Conservation (phyloP, 2,329 filamentous ascomycete genomes). For the Pyrenophora tritici-repentis region DNA sequence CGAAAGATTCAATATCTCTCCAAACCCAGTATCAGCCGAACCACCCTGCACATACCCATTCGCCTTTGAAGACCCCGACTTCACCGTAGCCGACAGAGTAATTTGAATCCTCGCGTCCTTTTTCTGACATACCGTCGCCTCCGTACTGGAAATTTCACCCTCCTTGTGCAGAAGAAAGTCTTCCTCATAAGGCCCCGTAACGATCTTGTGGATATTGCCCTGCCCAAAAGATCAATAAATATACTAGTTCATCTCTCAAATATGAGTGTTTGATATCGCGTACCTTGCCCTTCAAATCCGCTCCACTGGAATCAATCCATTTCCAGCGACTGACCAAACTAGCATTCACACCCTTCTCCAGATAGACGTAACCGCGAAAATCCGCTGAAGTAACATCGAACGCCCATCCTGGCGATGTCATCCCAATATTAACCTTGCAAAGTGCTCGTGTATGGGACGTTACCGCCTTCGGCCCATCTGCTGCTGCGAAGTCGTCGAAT, state of each 20-base stretch:
- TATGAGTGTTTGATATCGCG: not conserved
- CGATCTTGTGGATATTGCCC: slow-evolving; percentile 33
- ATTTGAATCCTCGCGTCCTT: slow-evolving; percentile 30
- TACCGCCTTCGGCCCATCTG: slow-evolving; percentile 28
- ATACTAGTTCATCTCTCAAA: not conserved
- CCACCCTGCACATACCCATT: slow-evolving; percentile 22
- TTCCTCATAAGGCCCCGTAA: slow-evolving; percentile 26
- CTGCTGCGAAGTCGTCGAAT: slow-evolving; percentile 35
- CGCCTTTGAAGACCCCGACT: slow-evolving; percentile 9
- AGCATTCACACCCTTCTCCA: slow-evolving; percentile 20
- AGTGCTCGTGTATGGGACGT: slow-evolving; percentile 27
- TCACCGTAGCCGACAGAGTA: slow-evolving; percentile 28
- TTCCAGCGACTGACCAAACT: slow-evolving; percentile 38
- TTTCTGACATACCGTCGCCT: slow-evolving; percentile 29
- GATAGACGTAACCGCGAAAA: slow-evolving; percentile 30
- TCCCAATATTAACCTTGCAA: slow-evolving; percentile 31
- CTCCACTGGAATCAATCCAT: slow-evolving; percentile 29
- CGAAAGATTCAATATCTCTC: slow-evolving; percentile 28
- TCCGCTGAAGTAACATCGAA: slow-evolving; percentile 32
- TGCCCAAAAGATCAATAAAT: not conserved
- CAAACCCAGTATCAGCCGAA: slow-evolving; percentile 22
- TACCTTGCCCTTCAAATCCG: slow-evolving; percentile 35
- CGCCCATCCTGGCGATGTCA: slow-evolving; percentile 30
- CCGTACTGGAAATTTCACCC: slow-evolving; percentile 26
- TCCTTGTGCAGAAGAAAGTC: slow-evolving; percentile 35